phyloP scores from a whole-genome alignment of 305 asterid species.

The Rubia tinctorum region DNA sequence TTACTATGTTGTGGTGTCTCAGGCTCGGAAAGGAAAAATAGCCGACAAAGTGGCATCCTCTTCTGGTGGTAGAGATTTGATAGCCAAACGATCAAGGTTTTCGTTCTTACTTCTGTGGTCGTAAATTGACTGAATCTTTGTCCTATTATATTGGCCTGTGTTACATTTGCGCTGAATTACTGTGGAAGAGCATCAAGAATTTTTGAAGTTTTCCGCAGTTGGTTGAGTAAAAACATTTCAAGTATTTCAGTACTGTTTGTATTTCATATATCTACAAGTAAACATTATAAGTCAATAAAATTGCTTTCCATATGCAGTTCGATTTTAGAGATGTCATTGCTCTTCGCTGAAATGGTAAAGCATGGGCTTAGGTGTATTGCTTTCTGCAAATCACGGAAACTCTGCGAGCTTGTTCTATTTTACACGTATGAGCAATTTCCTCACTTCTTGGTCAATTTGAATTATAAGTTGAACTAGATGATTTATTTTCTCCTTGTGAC shows the following conservation, averaged over 20 bases:
- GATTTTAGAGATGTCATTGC: conserved; percentile 75
- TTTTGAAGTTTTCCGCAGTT: not conserved
- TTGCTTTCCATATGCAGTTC: conserved; percentile 63
- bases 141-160: not conserved
- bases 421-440: conserved; percentile 63
- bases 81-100: conserved; percentile 80
- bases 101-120: conserved; percentile 15
- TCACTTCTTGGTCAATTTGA: conserved; percentile 15
- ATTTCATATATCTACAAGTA: not conserved
- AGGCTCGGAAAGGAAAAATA: conserved; percentile 58
- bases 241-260: not conserved
- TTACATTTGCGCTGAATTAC: not conserved
- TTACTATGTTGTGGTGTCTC: conserved; percentile 14
- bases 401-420: conserved; percentile 91
- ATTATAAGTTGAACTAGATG: conserved; percentile 18
- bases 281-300: conserved; percentile 8
- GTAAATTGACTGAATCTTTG: not conserved
- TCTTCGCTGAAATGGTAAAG: conserved; percentile 95
- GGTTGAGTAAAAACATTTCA: not conserved
- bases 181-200: not conserved
- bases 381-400: conserved; percentile 95
- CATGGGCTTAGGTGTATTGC: conserved; percentile 95
- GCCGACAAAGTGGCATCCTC: conserved; percentile 33
- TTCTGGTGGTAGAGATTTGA: conserved; percentile 42
- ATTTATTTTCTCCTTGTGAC: conserved; percentile 25